These are phyloP conservation scores for Letharia lupina DNA, from an alignment of 495 filamentous ascomycete species.

Conservation along the genomic window DNA sequence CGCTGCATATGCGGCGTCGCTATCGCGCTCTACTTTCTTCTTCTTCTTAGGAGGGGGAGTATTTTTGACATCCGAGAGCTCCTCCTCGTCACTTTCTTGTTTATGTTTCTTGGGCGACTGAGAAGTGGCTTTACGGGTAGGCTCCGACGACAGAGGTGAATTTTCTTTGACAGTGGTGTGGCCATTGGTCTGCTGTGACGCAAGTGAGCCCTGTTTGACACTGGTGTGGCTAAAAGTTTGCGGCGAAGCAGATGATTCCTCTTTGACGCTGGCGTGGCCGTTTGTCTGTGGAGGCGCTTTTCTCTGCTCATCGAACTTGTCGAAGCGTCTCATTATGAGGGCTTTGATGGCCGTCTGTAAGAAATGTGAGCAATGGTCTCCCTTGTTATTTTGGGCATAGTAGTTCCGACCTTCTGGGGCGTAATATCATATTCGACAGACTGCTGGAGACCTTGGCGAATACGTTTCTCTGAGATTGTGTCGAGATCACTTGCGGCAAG, in stretches of 20 bases:
- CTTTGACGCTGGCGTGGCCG: conserved; percentile 20
- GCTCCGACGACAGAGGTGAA: conserved; percentile 30
- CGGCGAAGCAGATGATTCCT: conserved; percentile 27
- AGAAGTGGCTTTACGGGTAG: conserved; percentile 41
- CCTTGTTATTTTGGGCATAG: neutral
- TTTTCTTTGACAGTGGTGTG: conserved; percentile 15
- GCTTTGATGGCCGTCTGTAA: conserved; percentile 65
- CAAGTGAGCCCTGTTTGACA: conserved; percentile 16
- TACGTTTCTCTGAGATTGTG: conserved; percentile 86
- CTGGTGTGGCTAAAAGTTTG: conserved; percentile 26
- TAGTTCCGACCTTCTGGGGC: conserved; percentile 63
- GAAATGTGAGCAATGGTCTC: conserved; percentile 6
- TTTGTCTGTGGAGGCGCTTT: conserved; percentile 30
- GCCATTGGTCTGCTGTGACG: conserved; percentile 27
- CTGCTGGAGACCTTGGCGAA: conserved; percentile 76
- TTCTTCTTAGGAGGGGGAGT: conserved; percentile 45
- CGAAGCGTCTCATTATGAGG: conserved; percentile 85
- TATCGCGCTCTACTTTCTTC: conserved; percentile 52
- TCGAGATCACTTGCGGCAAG: conserved; percentile 72
- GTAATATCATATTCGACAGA: conserved; percentile 73
- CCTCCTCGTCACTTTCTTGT: conserved; percentile 43
- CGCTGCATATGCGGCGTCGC: conserved; percentile 77
- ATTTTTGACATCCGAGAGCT: conserved; percentile 39
- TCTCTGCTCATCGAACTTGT: conserved; percentile 56
- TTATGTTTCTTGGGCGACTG: conserved; percentile 56